Evolutionary conservation across 306 rosid genomes (phyloP), one percentile per base, ranked within the genome.

Genomic region (Citrullus colocynthis): DNA sequence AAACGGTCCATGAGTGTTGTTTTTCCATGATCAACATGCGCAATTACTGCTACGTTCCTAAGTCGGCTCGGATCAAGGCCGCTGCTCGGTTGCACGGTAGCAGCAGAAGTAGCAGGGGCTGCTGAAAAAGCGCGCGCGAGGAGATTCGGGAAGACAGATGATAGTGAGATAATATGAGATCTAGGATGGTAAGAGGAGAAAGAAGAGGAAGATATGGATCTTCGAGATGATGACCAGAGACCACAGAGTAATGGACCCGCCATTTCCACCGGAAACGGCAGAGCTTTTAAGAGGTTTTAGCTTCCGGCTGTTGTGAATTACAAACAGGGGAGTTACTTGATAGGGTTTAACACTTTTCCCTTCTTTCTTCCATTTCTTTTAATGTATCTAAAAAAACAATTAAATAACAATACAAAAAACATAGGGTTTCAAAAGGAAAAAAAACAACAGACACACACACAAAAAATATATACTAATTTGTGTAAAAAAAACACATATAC

Each of bases 1-100:
- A 95, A 91, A 24, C 99, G 97, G 81, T 95, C 97, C 99, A 92
- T 95, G 80, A 95, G 99, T 8, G 99, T 95, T 62, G 99, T 95
- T 90, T 95, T 95, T 45, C 97, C 97, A 67, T 95, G 99, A 87
- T 95, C 99, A 34, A 95, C 99, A 81, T 95, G 99, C 2, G 97
- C 97, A 17, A 95, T 95, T 18, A 95, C 97, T 0, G 97, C 99
- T 57, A 95, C 97, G 88, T 95, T 95, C 7, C 99, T 96, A 79
- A 95, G 96, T 21, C 88, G 91, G 85, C 67, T 72, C 12, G 97
- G 97, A 75, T 84, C 91, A 15, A 89, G 85, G 12, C 79, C 65
- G 67, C 82, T 79, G 69, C 28, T 63, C 1, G 85, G 69, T 0
- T 79, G 10, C 0, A 58, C 59, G 44, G 89, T 9, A 49, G 89